Evolutionary conservation across 805 yeast genomes (phyloP), one percentile per base, ranked within the genome.

Genomic region (Clavispora carvajalis): DNA sequence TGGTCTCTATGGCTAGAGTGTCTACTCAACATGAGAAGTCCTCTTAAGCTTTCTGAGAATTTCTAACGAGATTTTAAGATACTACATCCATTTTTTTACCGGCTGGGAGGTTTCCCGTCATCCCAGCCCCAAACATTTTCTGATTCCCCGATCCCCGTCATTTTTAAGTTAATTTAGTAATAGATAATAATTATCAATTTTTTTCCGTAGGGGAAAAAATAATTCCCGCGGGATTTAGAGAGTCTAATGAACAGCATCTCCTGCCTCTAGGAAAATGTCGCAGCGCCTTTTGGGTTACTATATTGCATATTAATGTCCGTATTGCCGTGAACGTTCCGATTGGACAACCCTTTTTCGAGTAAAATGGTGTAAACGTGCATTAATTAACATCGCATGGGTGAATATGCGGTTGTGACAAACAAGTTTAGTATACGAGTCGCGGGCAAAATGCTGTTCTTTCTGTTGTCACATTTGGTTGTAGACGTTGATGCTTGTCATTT

Each of bases 1-100:
- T 84, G 67, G 81, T 80, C 60, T 83, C 90, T 59, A 83, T 84
- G 90, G 82, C 79, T 76, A 80, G 91, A 79, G 91, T 84, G 51
- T 84, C 90, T 55, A 84, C 91, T 71, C 89, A 82, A 72, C 91
- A 84, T 72, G 91, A 84, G 74, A 82, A 82, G 72, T 80, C 85
- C 45, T 61, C 80, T 64, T 82, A 80, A 64, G 41, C 34, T 41
- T 18, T 17, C 23, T 19, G 18, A 12, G 19, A 31, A 11, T 15
- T 12, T 18, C 23, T 12, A n/a, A 13, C 9, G 34, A 12, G 15
- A n/a, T 19, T 31, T 31, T 31, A 31, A 18, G 34, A 11, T 31
- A 18, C 34, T 31, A 28, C 19, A 28, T 18, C 22, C 15, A 18
- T 31, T 31, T 17, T 31, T 17, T 18, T 31, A 31, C 12, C 34